Conservation (phyloP, 257 asterid genomes). For the Scutellaria galericulata region DNA sequence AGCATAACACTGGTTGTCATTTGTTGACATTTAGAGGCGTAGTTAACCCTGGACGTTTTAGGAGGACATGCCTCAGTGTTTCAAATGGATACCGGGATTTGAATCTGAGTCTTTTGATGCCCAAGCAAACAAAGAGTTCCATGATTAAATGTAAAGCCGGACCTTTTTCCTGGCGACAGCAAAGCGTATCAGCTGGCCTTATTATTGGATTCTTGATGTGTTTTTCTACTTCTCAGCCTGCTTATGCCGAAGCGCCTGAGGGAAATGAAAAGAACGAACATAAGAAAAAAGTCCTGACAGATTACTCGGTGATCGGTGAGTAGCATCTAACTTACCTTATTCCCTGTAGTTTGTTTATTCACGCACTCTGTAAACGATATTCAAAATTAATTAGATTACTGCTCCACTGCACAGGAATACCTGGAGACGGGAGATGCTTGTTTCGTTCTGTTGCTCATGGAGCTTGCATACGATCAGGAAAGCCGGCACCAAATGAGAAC, state of each 20-base stretch:
- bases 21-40: conserved; percentile 50
- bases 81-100: conserved; percentile 46
- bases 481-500: conserved; percentile 72
- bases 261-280: conserved; percentile 49
- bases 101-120: conserved; percentile 52
- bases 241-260: conserved; percentile 63
- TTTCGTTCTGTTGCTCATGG: conserved; percentile 96
- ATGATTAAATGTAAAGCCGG: conserved; percentile 40
- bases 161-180: conserved; percentile 50
- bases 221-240: conserved; percentile 61
- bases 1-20: conserved; percentile 38
- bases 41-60: conserved; percentile 35
- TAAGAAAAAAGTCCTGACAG: conserved; percentile 65
- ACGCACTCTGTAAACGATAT: conserved; percentile 3
- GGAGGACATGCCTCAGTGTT: conserved; percentile 41
- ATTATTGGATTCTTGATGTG: conserved; percentile 65
- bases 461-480: conserved; percentile 83
- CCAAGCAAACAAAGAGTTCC: conserved; percentile 45
- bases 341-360: conserved; percentile 14
- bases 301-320: conserved; percentile 82
- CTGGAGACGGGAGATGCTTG: conserved; percentile 99
- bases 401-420: conserved; percentile 69
- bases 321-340: conserved; percentile 28
- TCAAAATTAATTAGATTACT: conserved; percentile 26
- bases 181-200: conserved; percentile 50